Percentiles rank a stretch among this genome's conserved stretches.
Evolutionary conservation across 139 green algal genomes (phyloP).

Genomic region (Chloropicon primus): DNA sequence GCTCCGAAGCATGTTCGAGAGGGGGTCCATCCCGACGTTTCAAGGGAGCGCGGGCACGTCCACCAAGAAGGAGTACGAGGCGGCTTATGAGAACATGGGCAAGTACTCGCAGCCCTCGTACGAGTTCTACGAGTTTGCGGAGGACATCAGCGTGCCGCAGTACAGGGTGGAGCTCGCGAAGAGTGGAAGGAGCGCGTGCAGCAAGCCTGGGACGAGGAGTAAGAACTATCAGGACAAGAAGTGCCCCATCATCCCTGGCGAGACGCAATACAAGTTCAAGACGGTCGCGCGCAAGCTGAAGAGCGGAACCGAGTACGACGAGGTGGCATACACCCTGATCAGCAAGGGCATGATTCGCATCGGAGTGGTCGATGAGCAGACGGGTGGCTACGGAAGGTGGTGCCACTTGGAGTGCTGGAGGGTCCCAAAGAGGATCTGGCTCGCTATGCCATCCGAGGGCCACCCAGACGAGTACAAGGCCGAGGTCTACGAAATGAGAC

Average conservation of each 20-base stretch:
- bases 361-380: constrained; percentile 6
- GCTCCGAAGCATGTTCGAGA: constrained; percentile 6
- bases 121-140: constrained; percentile 14
- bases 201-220: constrained; percentile 3
- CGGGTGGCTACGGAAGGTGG: constrained; percentile 15
- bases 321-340: not conserved
- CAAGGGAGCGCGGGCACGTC: not conserved
- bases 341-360: constrained; percentile 6
- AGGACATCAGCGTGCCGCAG: constrained; percentile 1
- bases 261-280: not conserved
- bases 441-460: constrained; percentile 9
- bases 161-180: constrained; percentile 24
- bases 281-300: not conserved
- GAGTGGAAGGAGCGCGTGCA: constrained; percentile 9
- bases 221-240: not conserved
- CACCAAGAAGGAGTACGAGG: not conserved
- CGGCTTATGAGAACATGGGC: not conserved
- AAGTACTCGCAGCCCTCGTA: constrained; percentile 12
- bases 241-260: constrained; percentile 3
- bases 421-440: constrained; percentile 17
- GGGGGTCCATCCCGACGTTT: not conserved
- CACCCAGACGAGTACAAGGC: not conserved
- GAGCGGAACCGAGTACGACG: not conserved
- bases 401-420: constrained; percentile 20
- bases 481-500: constrained; percentile 2